Conservation (phyloP, 108 stramenopile genomes). For the Stephanodiscus minutulus region DNA sequence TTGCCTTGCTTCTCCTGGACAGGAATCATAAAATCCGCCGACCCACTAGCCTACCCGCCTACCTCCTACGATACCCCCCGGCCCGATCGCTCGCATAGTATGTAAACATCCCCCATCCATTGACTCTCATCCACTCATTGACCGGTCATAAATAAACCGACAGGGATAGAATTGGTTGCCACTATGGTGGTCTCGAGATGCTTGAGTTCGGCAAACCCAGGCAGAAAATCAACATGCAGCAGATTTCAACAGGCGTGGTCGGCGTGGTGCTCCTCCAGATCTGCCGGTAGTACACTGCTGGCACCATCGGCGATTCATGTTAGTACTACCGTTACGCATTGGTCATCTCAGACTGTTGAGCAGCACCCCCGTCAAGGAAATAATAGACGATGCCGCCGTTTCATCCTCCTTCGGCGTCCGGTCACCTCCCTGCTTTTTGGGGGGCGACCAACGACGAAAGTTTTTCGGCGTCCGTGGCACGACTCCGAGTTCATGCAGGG, state of each 20-base stretch:
- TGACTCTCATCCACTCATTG: background rate
- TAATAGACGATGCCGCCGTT: background rate
- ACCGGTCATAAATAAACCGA: too few species aligned
- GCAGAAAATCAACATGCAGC: background rate
- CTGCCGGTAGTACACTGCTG: background rate
- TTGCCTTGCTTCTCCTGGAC: too few species aligned
- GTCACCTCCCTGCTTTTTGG: conserved; percentile 17
- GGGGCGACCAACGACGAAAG: background rate
- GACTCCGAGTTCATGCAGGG: conserved; percentile 47
- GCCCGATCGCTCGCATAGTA: too few species aligned
- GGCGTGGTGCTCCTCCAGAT: background rate
- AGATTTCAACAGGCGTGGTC: background rate
- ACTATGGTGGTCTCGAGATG: conserved; percentile 1
- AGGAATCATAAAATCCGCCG: too few species aligned
- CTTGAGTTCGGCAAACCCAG: background rate
- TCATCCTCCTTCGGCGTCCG: background rate
- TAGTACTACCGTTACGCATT: background rate
- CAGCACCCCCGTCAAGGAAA: background rate
- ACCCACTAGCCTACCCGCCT: too few species aligned
- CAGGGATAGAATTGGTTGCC: too few species aligned
- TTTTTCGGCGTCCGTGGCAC: conserved; percentile 40
- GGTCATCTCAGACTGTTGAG: background rate
- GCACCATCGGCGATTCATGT: background rate
- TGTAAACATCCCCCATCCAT: background rate
- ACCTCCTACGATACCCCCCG: too few species aligned